phyloP scores from a whole-genome alignment of 75 land plant genomes.

The Ceratopteris richardii region DNA sequence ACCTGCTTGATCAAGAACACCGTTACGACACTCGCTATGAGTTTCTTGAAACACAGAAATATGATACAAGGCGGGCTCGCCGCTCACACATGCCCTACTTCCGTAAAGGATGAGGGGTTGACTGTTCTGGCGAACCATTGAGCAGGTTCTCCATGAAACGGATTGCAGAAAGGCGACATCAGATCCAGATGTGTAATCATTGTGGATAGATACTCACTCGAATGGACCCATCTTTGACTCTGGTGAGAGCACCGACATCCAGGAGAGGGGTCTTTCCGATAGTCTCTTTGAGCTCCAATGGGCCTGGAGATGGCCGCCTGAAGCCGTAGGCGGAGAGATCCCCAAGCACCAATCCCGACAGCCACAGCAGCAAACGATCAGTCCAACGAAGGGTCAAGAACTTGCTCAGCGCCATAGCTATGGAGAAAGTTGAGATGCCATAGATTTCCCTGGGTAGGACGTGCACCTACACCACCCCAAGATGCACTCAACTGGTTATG shows the following conservation, averaged over 20 bases:
- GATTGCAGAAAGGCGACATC: no score
- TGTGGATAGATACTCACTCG: no score
- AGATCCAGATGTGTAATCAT: no score
- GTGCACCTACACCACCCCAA: slow-evolving; percentile 75
- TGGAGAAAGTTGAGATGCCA: slow-evolving; percentile 58
- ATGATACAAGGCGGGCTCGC: no score
- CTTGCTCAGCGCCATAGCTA: slow-evolving; percentile 62
- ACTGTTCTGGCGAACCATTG: no score
- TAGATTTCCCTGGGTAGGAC: slow-evolving; percentile 69
- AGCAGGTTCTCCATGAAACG: no score
- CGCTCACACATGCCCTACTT: no score
- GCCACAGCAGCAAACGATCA: slow-evolving; percentile 39
- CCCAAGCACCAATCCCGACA: slow-evolving; percentile 47
- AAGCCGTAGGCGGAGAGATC: slow-evolving; percentile 45
- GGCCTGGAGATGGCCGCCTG: slow-evolving; percentile 48
- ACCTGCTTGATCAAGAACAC: slow-evolving; percentile 43
- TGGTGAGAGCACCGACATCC: slow-evolving; percentile 63
- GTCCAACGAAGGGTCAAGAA: slow-evolving; percentile 56
- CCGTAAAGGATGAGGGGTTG: no score
- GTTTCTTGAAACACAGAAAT: no score
- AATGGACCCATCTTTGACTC: slow-evolving; percentile 48
- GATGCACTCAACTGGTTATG: no score
- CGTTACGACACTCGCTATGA: no score
- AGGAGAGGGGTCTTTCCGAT: slow-evolving; percentile 64
- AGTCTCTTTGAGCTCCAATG: slow-evolving; percentile 49